These are phyloP conservation scores for Westerdykella ornata DNA, from an alignment of 2,329 filamentous ascomycete species.

Conservation along the genomic window DNA sequence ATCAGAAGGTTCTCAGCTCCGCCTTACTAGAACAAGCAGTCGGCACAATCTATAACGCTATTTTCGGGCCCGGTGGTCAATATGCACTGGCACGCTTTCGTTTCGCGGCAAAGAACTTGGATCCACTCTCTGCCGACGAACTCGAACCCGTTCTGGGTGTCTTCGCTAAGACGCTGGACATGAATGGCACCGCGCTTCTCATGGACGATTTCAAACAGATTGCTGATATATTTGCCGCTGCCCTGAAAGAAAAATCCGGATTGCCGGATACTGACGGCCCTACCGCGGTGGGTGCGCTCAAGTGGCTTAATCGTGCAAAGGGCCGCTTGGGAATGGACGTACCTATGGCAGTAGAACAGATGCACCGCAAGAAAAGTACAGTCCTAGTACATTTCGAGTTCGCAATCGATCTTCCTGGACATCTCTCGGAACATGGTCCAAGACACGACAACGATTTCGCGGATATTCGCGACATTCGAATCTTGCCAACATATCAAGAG, in stretches of 20 bases:
- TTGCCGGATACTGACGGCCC: background rate
- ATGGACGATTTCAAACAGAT: constrained; percentile 3
- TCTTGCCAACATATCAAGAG: background rate
- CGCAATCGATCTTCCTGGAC: no score
- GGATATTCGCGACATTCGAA: background rate
- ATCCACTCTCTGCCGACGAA: no score
- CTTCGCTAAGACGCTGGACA: constrained; percentile 4
- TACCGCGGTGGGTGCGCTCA: background rate
- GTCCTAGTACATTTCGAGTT: background rate
- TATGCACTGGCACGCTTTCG: background rate
- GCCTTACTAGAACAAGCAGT: constrained; percentile 4
- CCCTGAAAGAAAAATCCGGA: background rate
- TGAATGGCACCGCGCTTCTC: constrained; percentile 2
- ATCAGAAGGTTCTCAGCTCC: constrained; percentile 4
- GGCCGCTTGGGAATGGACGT: constrained; percentile 1
- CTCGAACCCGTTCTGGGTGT: background rate
- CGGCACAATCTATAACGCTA: constrained; percentile 6
- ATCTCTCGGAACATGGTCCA: background rate
- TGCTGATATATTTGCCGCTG: background rate
- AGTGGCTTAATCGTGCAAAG: constrained; percentile 3
- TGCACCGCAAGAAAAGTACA: background rate
- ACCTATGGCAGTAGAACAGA: background rate
- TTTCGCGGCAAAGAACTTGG: background rate
- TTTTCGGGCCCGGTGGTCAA: constrained; percentile 4
- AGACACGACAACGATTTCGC: background rate